These are phyloP conservation scores for Xylaria sp. DNA, from an alignment of 2,329 filamentous ascomycete genomes.

Conservation along the genomic window DNA sequence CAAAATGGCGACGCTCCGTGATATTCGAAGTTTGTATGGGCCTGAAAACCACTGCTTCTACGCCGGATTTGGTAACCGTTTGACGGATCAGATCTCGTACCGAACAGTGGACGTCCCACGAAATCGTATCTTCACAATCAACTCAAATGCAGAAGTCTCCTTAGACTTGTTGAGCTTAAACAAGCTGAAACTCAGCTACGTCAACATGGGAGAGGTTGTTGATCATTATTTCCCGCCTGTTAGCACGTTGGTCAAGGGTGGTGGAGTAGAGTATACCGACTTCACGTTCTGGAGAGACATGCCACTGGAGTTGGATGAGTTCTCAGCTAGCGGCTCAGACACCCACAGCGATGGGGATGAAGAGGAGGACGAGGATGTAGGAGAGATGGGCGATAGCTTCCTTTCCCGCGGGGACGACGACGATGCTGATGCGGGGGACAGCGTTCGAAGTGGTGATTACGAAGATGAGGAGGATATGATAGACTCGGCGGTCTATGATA, in stretches of 20 bases:
- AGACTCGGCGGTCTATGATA: slow-evolving; percentile 54
- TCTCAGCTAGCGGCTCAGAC: slow-evolving; percentile 77
- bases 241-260: slow-evolving; percentile 84
- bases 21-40: slow-evolving; percentile 90
- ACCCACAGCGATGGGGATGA: slow-evolving; percentile 57
- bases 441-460: slow-evolving; percentile 56
- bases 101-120: slow-evolving; percentile 94
- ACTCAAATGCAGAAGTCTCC: slow-evolving; percentile 94
- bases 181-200: slow-evolving; percentile 95
- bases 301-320: slow-evolving; percentile 86
- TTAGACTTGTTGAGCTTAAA: slow-evolving; percentile 90
- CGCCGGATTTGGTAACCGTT: slow-evolving; percentile 93
- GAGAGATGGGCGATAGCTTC: slow-evolving; percentile 58
- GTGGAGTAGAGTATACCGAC: slow-evolving; percentile 94
- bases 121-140: slow-evolving; percentile 97
- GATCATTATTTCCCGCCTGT: slow-evolving; percentile 98
- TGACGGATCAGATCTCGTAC: slow-evolving; percentile 96
- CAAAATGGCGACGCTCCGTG: slow-evolving; percentile 97
- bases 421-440: slow-evolving; percentile 55
- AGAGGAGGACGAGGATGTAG: slow-evolving; percentile 57
- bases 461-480: slow-evolving; percentile 57
- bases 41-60: slow-evolving; percentile 86
- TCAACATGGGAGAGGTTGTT: slow-evolving; percentile 95
- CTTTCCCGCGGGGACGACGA: slow-evolving; percentile 54
- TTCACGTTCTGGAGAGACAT: slow-evolving; percentile 95